Evolutionary conservation across 257 asterid genomes (phyloP).

Genomic region (Solanum sparsipilum): DNA sequence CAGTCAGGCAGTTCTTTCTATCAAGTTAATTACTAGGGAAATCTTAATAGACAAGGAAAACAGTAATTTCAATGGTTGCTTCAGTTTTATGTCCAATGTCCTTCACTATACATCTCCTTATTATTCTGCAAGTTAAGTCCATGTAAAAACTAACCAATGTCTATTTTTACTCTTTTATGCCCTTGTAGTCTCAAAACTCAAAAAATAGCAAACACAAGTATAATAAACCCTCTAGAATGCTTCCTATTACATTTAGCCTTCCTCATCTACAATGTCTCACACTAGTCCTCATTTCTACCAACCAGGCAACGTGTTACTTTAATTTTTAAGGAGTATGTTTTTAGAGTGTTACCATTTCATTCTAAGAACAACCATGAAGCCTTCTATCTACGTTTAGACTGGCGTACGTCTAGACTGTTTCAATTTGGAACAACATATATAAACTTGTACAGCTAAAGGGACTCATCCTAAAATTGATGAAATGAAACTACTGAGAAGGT

Average conservation of each 20-base stretch:
- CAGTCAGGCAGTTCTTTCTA: neutral
- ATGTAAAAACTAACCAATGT: neutral
- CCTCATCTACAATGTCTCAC: neutral
- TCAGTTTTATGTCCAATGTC: neutral
- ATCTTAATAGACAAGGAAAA: neutral
- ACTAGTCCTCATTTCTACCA: neutral
- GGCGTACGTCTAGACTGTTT: neutral
- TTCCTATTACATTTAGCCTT: neutral
- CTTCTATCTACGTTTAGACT: neutral
- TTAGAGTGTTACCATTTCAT: neutral
- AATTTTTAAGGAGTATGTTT: neutral
- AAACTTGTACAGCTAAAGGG: neutral
- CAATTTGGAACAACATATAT: neutral
- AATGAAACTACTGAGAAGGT: neutral
- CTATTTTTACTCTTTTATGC: neutral
- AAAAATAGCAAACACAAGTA: neutral
- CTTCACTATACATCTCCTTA: neutral
- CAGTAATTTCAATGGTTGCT: neutral
- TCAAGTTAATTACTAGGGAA: neutral
- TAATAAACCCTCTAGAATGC: neutral
- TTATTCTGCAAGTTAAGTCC: neutral
- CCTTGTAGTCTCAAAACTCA: neutral
- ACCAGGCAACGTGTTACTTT: neutral
- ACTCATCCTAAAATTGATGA: neutral
- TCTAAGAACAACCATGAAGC: neutral